A percentile compares a stretch with the other conserved stretches of the same genome.
Evolutionary conservation across 306 rosid genomes (phyloP).

Genomic region (Canavalia ensiformis): DNA sequence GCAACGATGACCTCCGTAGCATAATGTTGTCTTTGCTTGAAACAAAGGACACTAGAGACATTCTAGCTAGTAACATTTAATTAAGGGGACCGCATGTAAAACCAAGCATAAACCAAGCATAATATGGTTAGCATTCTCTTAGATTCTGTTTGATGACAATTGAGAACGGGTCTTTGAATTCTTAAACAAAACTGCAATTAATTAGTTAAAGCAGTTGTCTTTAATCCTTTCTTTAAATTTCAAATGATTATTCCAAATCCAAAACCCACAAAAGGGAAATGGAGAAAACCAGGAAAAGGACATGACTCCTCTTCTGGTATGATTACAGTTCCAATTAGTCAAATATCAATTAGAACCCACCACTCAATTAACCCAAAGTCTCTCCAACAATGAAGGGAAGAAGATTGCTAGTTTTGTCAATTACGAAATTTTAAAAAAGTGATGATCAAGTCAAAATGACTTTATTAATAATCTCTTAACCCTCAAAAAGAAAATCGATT

Average conservation of each 20-base stretch:
- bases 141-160: conserved; percentile 53
- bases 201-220: conserved; percentile 44
- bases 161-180: conserved; percentile 36
- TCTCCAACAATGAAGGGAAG: conserved; percentile 52
- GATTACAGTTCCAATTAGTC: conserved; percentile 36
- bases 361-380: conserved; percentile 38
- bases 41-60: conserved; percentile 45
- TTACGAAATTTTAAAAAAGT: not conserved
- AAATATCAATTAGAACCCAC: conserved; percentile 12
- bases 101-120: conserved; percentile 39
- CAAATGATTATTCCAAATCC: conserved; percentile 48
- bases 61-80: conserved; percentile 51
- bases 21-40: conserved; percentile 7
- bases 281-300: conserved; percentile 35
- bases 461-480: conserved; percentile 52
- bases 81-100: conserved; percentile 52
- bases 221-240: conserved; percentile 37
- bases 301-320: conserved; percentile 51
- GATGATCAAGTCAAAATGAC: conserved; percentile 52
- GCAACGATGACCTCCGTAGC: conserved; percentile 3
- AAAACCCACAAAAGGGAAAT: conserved; percentile 25
- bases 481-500: conserved; percentile 33
- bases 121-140: conserved; percentile 45
- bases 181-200: conserved; percentile 23
- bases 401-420: conserved; percentile 38